Conservation (phyloP, 768 basidiomycete genomes). For the Lentinula raphanica region DNA sequence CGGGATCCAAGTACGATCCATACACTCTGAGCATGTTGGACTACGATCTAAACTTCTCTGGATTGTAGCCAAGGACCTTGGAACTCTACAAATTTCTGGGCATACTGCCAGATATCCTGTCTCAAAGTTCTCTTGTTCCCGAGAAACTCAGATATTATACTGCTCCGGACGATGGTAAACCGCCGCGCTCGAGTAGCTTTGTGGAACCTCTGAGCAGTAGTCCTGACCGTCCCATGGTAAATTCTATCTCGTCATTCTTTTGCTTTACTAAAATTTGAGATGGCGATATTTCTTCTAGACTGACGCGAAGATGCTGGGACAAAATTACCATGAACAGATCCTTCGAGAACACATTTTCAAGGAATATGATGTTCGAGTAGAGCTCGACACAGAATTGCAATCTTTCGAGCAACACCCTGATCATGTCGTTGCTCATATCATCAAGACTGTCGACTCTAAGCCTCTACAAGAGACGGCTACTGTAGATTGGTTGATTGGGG, state of each 20-base stretch:
- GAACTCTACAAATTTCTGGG: slow-evolving; percentile 23
- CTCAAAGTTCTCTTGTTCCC: background rate
- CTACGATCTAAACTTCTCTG: background rate
- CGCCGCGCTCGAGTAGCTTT: background rate
- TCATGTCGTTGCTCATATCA: slow-evolving; percentile 23
- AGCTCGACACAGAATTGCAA: slow-evolving; percentile 28
- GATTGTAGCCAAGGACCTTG: slow-evolving; percentile 17
- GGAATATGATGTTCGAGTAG: slow-evolving; percentile 24
- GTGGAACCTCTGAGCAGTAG: slow-evolving; percentile 10
- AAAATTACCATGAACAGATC: slow-evolving; percentile 23
- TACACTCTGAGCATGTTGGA: background rate
- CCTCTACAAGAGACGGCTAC: slow-evolving; percentile 22
- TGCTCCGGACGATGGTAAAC: slow-evolving; percentile 8
- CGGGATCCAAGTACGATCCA: slow-evolving; percentile 17
- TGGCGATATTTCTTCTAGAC: slow-evolving; percentile 10
- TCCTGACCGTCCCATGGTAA: slow-evolving; percentile 16
- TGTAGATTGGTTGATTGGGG: slow-evolving; percentile 33
- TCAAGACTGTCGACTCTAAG: slow-evolving; percentile 15
- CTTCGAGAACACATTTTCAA: slow-evolving; percentile 23
- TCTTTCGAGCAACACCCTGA: slow-evolving; percentile 28
- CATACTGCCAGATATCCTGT: slow-evolving; percentile 14
- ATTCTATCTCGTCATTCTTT: background rate
- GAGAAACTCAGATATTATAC: slow-evolving; percentile 10
- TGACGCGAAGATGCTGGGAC: slow-evolving; percentile 18
- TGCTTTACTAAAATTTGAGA: background rate